Conservation (phyloP, 1,139 yeast species). For the Yamadazyma jaroonii region DNA sequence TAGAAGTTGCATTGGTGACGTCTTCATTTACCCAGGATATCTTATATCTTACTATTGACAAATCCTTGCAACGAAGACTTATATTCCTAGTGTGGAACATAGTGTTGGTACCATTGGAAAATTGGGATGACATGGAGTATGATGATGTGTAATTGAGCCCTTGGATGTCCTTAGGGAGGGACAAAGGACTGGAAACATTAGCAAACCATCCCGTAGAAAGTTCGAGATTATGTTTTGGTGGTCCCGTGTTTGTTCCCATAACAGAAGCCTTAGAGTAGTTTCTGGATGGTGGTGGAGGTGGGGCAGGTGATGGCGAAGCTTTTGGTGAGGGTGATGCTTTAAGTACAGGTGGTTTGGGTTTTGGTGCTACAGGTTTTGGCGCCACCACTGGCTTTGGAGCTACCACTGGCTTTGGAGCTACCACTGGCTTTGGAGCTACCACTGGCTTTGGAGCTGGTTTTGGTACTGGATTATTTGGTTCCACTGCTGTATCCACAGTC, state of each 20-base stretch:
- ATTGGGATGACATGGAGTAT: conserved; percentile 16
- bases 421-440: conserved; percentile 13
- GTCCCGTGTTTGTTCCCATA: conserved; percentile 13
- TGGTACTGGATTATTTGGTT: too few species aligned
- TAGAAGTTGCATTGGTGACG: conserved; percentile 18
- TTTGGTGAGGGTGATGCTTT: conserved; percentile 2
- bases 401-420: conserved; percentile 13
- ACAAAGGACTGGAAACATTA: conserved; percentile 16
- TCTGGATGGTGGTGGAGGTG: conserved; percentile 28
- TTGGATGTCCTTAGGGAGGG: conserved; percentile 34
- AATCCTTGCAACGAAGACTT: conserved; percentile 47
- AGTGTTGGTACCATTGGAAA: conserved; percentile 8
- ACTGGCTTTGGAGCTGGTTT: conserved; percentile 17
- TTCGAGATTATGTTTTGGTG: conserved; percentile 42
- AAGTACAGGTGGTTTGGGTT: conserved; percentile 9
- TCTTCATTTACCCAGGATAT: conserved; percentile 45
- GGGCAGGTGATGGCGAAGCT: conserved; percentile 7
- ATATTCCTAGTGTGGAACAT: conserved; percentile 20
- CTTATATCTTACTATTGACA: conserved; percentile 44
- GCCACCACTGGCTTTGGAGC: conserved; percentile 3
- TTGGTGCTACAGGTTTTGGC: conserved; percentile 3
- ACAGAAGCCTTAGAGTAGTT: conserved; percentile 24
- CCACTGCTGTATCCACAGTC: neutral
- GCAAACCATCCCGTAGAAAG: conserved; percentile 47
- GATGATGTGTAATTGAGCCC: conserved; percentile 37